These are phyloP conservation scores for Cicer chorassanicum DNA, from an alignment of 306 rosid species.

Conservation along the genomic window DNA sequence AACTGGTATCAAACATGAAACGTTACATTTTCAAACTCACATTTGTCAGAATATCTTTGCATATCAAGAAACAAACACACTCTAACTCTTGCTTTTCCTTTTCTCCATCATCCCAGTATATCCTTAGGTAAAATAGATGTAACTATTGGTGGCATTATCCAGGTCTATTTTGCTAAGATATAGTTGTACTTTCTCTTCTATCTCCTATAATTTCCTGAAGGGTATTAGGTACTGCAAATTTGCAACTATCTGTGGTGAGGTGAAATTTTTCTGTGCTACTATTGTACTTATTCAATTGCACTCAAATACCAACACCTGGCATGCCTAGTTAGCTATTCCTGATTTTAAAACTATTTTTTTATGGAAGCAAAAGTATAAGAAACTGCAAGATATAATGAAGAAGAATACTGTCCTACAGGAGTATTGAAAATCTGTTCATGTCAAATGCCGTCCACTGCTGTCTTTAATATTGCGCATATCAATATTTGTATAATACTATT, in stretches of 20 bases:
- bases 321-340: not conserved
- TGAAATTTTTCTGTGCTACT: not conserved
- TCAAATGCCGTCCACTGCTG: not conserved
- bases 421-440: slow-evolving; percentile 1
- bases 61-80: not conserved
- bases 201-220: slow-evolving; percentile 5
- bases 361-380: not conserved
- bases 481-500: slow-evolving; percentile 11
- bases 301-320: not conserved
- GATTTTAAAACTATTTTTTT: not conserved
- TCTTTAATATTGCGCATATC: not conserved
- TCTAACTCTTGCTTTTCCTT: not conserved
- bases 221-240: slow-evolving; percentile 1
- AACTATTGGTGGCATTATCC: slow-evolving; percentile 10
- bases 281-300: not conserved
- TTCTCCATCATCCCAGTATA: not conserved
- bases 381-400: not conserved
- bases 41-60: not conserved
- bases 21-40: not conserved
- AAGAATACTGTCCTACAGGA: not conserved
- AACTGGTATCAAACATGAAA: not conserved
- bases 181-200: slow-evolving; percentile 17
- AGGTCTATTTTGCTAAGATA: not conserved
- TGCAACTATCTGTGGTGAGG: not conserved
- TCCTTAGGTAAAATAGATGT: not conserved